Percentiles rank a stretch among this genome's conserved stretches.
These are phyloP conservation scores for Beauveria sp. DNA, from an alignment of 2,329 filamentous ascomycete genomes.

Conservation along the genomic window DNA sequence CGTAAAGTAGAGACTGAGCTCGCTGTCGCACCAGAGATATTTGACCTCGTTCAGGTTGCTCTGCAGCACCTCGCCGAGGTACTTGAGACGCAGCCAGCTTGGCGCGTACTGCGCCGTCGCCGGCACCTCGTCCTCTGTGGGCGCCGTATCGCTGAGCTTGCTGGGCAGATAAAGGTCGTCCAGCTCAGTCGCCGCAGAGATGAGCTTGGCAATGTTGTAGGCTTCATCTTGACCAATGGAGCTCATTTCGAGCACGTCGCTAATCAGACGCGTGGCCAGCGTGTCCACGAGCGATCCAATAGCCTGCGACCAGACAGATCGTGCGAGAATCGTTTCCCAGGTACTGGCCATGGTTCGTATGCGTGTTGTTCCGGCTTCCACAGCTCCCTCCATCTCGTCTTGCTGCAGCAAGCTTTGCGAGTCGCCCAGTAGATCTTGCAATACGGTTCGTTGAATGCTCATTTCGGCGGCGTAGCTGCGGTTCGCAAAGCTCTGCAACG, in stretches of 20 bases:
- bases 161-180: conserved; percentile 53
- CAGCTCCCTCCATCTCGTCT: conserved; percentile 43
- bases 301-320: conserved; percentile 56
- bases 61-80: conserved; percentile 56
- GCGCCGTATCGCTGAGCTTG: conserved; percentile 21
- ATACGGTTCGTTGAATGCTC: conserved; percentile 50
- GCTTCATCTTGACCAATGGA: conserved; percentile 58
- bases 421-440: conserved; percentile 55
- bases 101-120: conserved; percentile 53
- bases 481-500: conserved; percentile 52
- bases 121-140: conserved; percentile 36
- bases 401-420: conserved; percentile 54
- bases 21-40: conserved; percentile 58
- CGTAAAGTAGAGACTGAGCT: conserved; percentile 56
- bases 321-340: conserved; percentile 52
- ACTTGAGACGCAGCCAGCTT: conserved; percentile 57
- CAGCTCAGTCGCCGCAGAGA: conserved; percentile 48
- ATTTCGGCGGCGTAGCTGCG: conserved; percentile 56
- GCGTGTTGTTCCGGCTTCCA: conserved; percentile 46
- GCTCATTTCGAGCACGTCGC: conserved; percentile 54
- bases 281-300: conserved; percentile 53
- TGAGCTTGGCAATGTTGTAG: conserved; percentile 52
- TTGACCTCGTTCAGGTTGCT: conserved; percentile 57
- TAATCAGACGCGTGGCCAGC: conserved; percentile 50
- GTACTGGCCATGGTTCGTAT: conserved; percentile 45